Evolutionary conservation across 805 yeast species (phyloP).

Genomic region (Wickerhamiella australiensis): DNA sequence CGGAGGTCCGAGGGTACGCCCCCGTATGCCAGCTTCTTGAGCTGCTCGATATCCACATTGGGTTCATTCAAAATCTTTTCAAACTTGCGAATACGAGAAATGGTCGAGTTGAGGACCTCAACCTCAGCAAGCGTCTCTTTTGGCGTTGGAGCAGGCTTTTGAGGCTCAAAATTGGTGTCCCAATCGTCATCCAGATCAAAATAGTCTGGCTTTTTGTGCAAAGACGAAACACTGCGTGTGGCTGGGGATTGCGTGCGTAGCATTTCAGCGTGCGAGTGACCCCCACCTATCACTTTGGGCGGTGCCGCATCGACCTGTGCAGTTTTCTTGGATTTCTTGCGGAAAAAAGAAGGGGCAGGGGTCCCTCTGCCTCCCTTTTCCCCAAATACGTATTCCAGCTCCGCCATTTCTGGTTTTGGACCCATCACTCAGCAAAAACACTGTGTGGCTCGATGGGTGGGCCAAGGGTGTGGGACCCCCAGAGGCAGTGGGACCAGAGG

Average conservation of each 20-base stretch:
- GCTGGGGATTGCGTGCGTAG: constrained; percentile 7
- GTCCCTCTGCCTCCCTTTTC: constrained; percentile 60
- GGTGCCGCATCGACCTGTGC: constrained; percentile 16
- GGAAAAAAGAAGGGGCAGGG: constrained; percentile 40
- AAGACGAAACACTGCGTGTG: neutral
- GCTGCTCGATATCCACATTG: constrained; percentile 51
- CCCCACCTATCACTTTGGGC: constrained; percentile 41
- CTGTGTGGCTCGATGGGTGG: neutral
- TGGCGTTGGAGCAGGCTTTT: constrained; percentile 16
- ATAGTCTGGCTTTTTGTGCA: constrained; percentile 26
- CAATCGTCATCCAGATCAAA: constrained; percentile 82
- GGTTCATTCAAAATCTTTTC: constrained; percentile 44
- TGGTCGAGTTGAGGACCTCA: constrained; percentile 46
- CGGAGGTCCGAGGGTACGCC: constrained; percentile 78
- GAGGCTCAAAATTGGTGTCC: constrained; percentile 59
- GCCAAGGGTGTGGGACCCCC: no score
- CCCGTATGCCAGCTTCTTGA: constrained; percentile 80
- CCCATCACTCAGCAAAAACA: constrained; percentile 3
- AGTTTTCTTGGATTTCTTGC: constrained; percentile 19
- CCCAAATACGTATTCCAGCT: constrained; percentile 48
- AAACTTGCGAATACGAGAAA: constrained; percentile 54
- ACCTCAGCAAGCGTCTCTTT: constrained; percentile 31
- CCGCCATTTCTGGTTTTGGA: constrained; percentile 21
- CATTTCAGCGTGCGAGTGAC: constrained; percentile 42
- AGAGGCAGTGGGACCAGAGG: no score